Percentiles rank a stretch among this genome's conserved stretches.
These are phyloP conservation scores for Vigna radiata DNA, from an alignment of 306 rosid genomes.

Conservation along the genomic window DNA sequence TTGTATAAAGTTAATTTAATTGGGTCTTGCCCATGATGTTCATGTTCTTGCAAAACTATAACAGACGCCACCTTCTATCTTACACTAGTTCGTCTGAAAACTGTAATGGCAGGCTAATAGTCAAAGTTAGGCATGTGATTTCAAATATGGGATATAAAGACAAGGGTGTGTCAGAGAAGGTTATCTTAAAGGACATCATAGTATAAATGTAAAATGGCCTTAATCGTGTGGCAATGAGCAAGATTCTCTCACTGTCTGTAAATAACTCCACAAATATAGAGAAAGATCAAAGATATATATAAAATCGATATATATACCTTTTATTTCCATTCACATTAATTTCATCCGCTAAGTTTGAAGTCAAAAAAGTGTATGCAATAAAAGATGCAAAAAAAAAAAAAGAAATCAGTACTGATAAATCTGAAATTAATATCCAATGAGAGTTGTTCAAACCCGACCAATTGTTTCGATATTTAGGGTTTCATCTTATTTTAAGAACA, in stretches of 20 bases:
- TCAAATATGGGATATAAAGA: slow-evolving; percentile 48
- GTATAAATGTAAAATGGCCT: slow-evolving; percentile 38
- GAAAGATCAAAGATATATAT: slow-evolving; percentile 20
- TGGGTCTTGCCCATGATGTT: slow-evolving; percentile 30
- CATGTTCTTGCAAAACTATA: not conserved
- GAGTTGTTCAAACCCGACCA: slow-evolving; percentile 51
- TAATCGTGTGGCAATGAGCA: slow-evolving; percentile 37
- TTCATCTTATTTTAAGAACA: slow-evolving; percentile 37
- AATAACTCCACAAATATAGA: slow-evolving; percentile 20
- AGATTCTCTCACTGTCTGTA: slow-evolving; percentile 18
- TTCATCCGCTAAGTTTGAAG: slow-evolving; percentile 33
- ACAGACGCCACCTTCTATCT: slow-evolving; percentile 30
- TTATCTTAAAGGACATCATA: slow-evolving; percentile 44
- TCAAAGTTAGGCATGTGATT: slow-evolving; percentile 58
- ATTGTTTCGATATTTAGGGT: slow-evolving; percentile 28
- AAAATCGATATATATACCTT: not conserved
- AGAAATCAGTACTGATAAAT: slow-evolving; percentile 25
- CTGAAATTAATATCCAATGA: slow-evolving; percentile 30
- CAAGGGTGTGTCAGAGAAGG: slow-evolving; percentile 51
- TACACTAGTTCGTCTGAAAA: slow-evolving; percentile 40
- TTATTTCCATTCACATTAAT: not conserved
- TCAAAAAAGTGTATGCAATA: slow-evolving; percentile 2
- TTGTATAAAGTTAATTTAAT: not conserved
- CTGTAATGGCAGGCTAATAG: slow-evolving; percentile 49
- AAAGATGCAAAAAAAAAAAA: slow-evolving; percentile 4